Evolutionary conservation across 345 rosid genomes (phyloP).

Genomic region (Carallia pectinifolia): DNA sequence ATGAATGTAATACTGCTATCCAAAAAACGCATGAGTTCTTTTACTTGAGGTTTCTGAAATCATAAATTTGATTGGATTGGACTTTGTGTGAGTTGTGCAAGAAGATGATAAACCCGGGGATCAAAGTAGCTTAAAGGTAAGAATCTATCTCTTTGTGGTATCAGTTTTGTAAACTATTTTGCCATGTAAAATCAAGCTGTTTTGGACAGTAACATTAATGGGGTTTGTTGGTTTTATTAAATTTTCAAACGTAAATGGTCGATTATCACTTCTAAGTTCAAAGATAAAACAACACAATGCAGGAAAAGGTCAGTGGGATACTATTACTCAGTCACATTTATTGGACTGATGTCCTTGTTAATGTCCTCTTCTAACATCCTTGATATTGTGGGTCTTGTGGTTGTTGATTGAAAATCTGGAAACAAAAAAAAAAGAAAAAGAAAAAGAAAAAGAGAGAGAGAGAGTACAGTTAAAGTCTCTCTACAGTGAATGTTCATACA

Average conservation of each 20-base stretch:
- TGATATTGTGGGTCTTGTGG: no score
- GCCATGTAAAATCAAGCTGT: no score
- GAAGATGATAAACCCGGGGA: slow-evolving; percentile 91
- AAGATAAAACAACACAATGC: slow-evolving; percentile 95
- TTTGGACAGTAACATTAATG: background rate
- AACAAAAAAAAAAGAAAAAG: no score
- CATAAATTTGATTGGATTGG: slow-evolving; percentile 20
- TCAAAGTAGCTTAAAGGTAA: slow-evolving; percentile 66
- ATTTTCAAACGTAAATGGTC: slow-evolving; percentile 70
- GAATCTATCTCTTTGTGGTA: slow-evolving; percentile 14
- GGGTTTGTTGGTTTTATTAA: slow-evolving; percentile 5
- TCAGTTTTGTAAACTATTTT: no score
- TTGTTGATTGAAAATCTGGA: no score
- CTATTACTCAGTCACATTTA: slow-evolving; percentile 3
- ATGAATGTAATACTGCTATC: background rate
- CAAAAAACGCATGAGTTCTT: no score
- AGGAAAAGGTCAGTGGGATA: slow-evolving; percentile 66
- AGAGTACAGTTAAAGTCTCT: no score
- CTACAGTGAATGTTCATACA: no score
- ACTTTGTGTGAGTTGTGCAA: slow-evolving; percentile 41
- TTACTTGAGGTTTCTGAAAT: background rate
- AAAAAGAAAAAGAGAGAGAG: no score
- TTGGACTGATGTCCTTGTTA: no score
- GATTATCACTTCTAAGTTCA: slow-evolving; percentile 82
- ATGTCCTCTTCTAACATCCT: no score